Evolutionary conservation across 768 basidiomycete genomes (phyloP).

Genomic region (Pholiota conissans): DNA sequence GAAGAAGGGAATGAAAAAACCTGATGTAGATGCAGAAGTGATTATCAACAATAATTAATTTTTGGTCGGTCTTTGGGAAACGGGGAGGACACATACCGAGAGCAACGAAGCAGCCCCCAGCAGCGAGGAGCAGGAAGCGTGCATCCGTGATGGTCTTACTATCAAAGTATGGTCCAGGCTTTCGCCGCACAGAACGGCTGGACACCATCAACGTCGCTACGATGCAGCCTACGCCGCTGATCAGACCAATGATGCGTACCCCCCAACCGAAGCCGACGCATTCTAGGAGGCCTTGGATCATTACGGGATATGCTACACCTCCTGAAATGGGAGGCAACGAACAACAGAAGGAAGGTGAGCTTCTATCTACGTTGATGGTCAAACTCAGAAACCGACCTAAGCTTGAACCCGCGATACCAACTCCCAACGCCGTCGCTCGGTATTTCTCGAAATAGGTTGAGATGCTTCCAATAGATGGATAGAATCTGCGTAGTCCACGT

Average conservation of each 20-base stretch:
- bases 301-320: slow-evolving; percentile 68
- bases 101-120: slow-evolving; percentile 58
- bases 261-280: slow-evolving; percentile 62
- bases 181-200: slow-evolving; percentile 28
- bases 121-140: slow-evolving; percentile 51
- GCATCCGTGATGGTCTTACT: slow-evolving; percentile 44
- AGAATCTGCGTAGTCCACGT: slow-evolving; percentile 47
- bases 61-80: too few relatives aligned
- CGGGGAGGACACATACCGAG: slow-evolving; percentile 43
- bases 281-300: slow-evolving; percentile 57
- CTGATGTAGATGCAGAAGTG: slow-evolving; percentile 29
- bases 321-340: slow-evolving; percentile 35
- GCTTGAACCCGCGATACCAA: slow-evolving; percentile 71
- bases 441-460: slow-evolving; percentile 65
- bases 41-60: not conserved
- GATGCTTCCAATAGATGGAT: slow-evolving; percentile 65
- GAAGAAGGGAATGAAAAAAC: slow-evolving; percentile 71
- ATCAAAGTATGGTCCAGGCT: slow-evolving; percentile 27
- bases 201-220: slow-evolving; percentile 49
- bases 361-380: not conserved
- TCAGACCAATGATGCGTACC: slow-evolving; percentile 55
- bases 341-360: not conserved
- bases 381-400: slow-evolving; percentile 40
- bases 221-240: slow-evolving; percentile 47
- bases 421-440: slow-evolving; percentile 70